A percentile compares a stretch with the other conserved stretches of the same genome.
Evolutionary conservation across 2,329 filamentous ascomycete genomes (phyloP).

Genomic region (Penicillium digitatum): DNA sequence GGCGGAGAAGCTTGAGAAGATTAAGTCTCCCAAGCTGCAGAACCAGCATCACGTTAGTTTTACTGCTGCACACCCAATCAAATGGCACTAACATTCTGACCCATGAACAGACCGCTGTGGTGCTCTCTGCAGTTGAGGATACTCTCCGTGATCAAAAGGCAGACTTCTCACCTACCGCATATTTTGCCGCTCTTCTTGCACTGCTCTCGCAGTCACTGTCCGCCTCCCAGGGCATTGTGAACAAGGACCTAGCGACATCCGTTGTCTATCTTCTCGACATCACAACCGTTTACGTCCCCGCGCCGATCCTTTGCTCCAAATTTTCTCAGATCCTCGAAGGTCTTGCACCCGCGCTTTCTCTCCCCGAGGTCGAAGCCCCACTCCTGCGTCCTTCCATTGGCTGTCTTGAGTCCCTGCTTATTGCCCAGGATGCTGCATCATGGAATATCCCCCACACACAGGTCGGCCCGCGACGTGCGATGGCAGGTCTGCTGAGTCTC

Average conservation of each 20-base stretch:
- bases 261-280: constrained; percentile 95
- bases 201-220: constrained; percentile 74
- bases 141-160: constrained; percentile 85
- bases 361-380: constrained; percentile 78
- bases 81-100: constrained; percentile 9
- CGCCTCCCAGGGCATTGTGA: constrained; percentile 59
- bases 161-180: constrained; percentile 78
- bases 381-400: constrained; percentile 84
- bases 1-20: constrained; percentile 92
- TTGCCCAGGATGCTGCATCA: constrained; percentile 79
- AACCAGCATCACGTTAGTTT: constrained; percentile 79
- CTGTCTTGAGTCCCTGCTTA: constrained; percentile 83
- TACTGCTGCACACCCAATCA: neutral
- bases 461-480: constrained; percentile 79
- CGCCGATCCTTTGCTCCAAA: constrained; percentile 84
- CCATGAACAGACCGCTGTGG: constrained; percentile 53
- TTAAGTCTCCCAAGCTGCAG: constrained; percentile 92
- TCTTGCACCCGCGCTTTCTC: constrained; percentile 76
- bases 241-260: constrained; percentile 77
- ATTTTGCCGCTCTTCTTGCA: constrained; percentile 91
- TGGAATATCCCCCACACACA: constrained; percentile 84
- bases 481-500: constrained; percentile 79
- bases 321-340: constrained; percentile 89
- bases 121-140: constrained; percentile 87
- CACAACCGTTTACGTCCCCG: constrained; percentile 77